phyloP scores from a whole-genome alignment of 345 rosid genomes.

The Alliaria petiolata region DNA sequence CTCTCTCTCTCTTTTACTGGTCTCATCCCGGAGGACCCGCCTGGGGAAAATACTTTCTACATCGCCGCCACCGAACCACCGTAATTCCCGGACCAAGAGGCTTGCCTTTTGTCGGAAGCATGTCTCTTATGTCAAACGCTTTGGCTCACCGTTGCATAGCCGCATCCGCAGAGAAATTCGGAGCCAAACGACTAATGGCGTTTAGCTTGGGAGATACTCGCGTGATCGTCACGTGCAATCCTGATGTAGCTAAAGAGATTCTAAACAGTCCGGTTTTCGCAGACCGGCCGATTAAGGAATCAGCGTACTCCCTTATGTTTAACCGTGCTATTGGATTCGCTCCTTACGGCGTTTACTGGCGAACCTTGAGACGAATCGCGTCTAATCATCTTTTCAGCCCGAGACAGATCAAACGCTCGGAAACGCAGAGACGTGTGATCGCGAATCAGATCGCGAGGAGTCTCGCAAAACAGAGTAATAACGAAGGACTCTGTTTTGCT shows the following conservation, averaged over 20 bases:
- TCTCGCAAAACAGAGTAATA: slow-evolving; percentile 15
- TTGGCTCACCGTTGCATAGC: slow-evolving; percentile 63
- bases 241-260: slow-evolving; percentile 65
- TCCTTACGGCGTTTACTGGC: slow-evolving; percentile 71
- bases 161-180: slow-evolving; percentile 41
- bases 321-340: slow-evolving; percentile 78
- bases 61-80: slow-evolving; percentile 17
- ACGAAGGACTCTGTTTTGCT: slow-evolving; percentile 24
- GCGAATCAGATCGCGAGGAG: slow-evolving; percentile 46
- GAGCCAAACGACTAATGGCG: slow-evolving; percentile 65
- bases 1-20: slow-evolving; percentile 48
- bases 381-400: slow-evolving; percentile 62
- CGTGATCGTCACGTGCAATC: slow-evolving; percentile 59
- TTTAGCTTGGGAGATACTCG: slow-evolving; percentile 70
- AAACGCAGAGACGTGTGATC: slow-evolving; percentile 41
- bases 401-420: slow-evolving; percentile 48
- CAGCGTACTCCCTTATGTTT: slow-evolving; percentile 71
- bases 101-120: slow-evolving; percentile 61
- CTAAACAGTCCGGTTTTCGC: slow-evolving; percentile 61
- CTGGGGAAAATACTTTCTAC: slow-evolving; percentile 55
- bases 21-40: slow-evolving; percentile 74
- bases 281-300: slow-evolving; percentile 76
- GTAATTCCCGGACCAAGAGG: slow-evolving; percentile 75
- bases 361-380: slow-evolving; percentile 59
- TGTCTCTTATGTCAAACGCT: slow-evolving; percentile 52